A percentile compares a stretch with the other conserved stretches of the same genome.
These are phyloP conservation scores for Paramarasmius palmivorus DNA, from an alignment of 1,284 basidiomycete species.

Conservation along the genomic window DNA sequence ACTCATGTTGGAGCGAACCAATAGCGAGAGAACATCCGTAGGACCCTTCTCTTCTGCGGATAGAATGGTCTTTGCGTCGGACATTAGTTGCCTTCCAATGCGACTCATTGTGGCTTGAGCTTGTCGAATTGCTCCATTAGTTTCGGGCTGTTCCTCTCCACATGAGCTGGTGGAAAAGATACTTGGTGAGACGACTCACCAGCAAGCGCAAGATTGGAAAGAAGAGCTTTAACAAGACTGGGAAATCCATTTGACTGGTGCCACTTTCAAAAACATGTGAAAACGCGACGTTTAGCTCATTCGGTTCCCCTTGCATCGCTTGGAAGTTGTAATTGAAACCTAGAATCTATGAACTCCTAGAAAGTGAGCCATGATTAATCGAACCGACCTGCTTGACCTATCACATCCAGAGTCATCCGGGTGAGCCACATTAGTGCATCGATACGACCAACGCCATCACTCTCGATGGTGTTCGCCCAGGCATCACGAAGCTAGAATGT, in stretches of 20 bases:
- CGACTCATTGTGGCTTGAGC: slow-evolving; percentile 19
- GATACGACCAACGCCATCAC: slow-evolving; percentile 29
- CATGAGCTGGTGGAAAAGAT: neutral
- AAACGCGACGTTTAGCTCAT: slow-evolving; percentile 53
- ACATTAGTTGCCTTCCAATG: slow-evolving; percentile 48
- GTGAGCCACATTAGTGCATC: slow-evolving; percentile 59
- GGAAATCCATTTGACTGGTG: slow-evolving; percentile 20
- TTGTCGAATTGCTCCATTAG: slow-evolving; percentile 17
- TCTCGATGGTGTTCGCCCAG: slow-evolving; percentile 32
- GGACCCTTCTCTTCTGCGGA: slow-evolving; percentile 28
- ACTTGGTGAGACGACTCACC: slow-evolving; percentile 29
- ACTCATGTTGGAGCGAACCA: slow-evolving; percentile 67
- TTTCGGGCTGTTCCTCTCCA: slow-evolving; percentile 29
- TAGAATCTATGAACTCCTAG: slow-evolving; percentile 16
- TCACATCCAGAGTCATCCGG: slow-evolving; percentile 64
- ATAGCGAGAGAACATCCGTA: slow-evolving; percentile 52
- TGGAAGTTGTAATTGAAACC: slow-evolving; percentile 71
- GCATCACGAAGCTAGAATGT: slow-evolving; percentile 44
- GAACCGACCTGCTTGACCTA: slow-evolving; percentile 59
- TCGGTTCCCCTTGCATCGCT: slow-evolving; percentile 27
- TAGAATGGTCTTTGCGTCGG: slow-evolving; percentile 40
- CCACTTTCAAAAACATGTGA: slow-evolving; percentile 37
- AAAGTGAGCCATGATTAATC: neutral
- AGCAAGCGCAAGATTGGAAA: slow-evolving; percentile 44
- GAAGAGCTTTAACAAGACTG: slow-evolving; percentile 33